These are phyloP conservation scores for Sinapis alba DNA, from an alignment of 441 rosid species.

Conservation along the genomic window DNA sequence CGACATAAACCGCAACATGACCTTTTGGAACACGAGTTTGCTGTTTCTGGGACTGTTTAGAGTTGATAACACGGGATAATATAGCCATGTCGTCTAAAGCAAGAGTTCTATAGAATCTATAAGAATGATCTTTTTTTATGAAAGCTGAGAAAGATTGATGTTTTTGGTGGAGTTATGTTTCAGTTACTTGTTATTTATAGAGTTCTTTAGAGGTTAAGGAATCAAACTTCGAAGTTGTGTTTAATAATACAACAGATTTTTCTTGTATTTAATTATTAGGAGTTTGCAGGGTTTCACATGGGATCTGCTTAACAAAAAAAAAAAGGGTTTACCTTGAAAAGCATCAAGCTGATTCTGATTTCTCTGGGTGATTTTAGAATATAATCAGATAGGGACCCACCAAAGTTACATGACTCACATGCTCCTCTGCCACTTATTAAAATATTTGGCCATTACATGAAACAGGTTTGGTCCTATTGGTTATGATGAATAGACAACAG, in stretches of 20 bases:
- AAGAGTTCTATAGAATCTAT: not conserved
- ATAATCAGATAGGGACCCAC: slow-evolving; percentile 38
- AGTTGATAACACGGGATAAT: slow-evolving; percentile 32
- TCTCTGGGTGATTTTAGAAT: slow-evolving; percentile 21
- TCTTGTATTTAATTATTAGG: slow-evolving; percentile 8
- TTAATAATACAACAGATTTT: slow-evolving; percentile 19
- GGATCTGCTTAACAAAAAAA: slow-evolving; percentile 13
- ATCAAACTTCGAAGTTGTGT: slow-evolving; percentile 16
- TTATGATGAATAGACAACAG: slow-evolving; percentile 31
- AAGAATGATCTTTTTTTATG: slow-evolving; percentile 15
- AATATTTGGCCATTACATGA: slow-evolving; percentile 39
- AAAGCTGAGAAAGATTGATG: slow-evolving; percentile 10
- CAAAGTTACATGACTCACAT: slow-evolving; percentile 28
- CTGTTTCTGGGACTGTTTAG: slow-evolving; percentile 29
- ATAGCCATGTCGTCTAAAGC: slow-evolving; percentile 24
- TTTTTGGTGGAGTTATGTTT: slow-evolving; percentile 19
- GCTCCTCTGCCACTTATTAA: slow-evolving; percentile 15
- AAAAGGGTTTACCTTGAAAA: slow-evolving; percentile 36
- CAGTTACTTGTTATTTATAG: slow-evolving; percentile 32
- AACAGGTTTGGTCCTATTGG: slow-evolving; percentile 27
- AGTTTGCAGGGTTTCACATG: slow-evolving; percentile 37
- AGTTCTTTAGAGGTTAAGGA: slow-evolving; percentile 20
- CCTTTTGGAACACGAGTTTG: slow-evolving; percentile 52
- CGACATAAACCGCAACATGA: slow-evolving; percentile 51
- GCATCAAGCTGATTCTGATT: slow-evolving; percentile 37